These are phyloP conservation scores for Abrus pulchellus DNA, from an alignment of 306 rosid species.

Conservation along the genomic window DNA sequence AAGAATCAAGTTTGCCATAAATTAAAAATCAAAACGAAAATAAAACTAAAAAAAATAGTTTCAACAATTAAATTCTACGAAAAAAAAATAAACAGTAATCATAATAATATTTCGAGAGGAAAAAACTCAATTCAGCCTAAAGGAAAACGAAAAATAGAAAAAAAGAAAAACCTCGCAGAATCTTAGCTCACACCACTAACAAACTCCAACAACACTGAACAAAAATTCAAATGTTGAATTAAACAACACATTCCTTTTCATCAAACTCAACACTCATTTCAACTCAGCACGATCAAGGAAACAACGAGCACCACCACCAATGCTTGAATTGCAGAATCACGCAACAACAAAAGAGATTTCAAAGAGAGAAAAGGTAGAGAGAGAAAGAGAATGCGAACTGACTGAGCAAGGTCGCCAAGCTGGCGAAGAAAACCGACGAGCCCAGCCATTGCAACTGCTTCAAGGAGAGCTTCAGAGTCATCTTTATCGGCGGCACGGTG, in stretches of 20 bases:
- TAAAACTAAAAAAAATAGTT: not conserved
- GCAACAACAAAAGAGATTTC: not conserved
- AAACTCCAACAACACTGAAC: slow-evolving; percentile 7
- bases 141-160: not conserved
- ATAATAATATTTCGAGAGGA: not conserved
- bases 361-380: slow-evolving; percentile 25
- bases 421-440: slow-evolving; percentile 95
- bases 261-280: not conserved
- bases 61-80: not conserved
- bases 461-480: slow-evolving; percentile 91
- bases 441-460: slow-evolving; percentile 89
- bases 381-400: slow-evolving; percentile 43
- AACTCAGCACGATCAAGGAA: not conserved
- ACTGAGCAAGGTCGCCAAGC: slow-evolving; percentile 98
- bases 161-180: slow-evolving; percentile 3
- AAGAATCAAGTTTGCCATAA: slow-evolving; percentile 8
- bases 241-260: not conserved
- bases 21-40: slow-evolving; percentile 22
- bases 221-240: slow-evolving; percentile 13
- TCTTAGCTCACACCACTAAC: slow-evolving; percentile 11
- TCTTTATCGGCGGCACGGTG: slow-evolving; percentile 80
- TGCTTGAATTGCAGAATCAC: not conserved
- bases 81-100: slow-evolving; percentile 24
- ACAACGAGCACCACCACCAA: slow-evolving; percentile 1
- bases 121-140: slow-evolving; percentile 11